phyloP scores from a whole-genome alignment of 495 filamentous ascomycete genomes.

The Hypoxylon rickii region DNA sequence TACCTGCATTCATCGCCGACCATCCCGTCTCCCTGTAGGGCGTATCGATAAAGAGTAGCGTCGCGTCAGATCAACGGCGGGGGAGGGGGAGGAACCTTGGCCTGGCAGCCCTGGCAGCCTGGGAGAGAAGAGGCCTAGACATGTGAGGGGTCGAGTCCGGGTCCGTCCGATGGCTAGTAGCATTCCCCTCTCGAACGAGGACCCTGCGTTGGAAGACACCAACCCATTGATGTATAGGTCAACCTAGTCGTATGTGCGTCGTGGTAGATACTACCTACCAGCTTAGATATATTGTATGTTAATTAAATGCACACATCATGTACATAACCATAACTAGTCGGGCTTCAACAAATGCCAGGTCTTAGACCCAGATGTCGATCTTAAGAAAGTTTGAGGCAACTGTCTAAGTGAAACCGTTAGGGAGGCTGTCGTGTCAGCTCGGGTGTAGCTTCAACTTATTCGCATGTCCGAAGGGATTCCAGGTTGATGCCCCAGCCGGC shows the following conservation, averaged over 20 bases:
- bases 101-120: not conserved
- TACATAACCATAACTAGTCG: not conserved
- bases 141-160: too few relatives aligned
- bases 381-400: constrained; percentile 8
- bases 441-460: constrained; percentile 11
- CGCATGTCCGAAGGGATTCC: constrained; percentile 5
- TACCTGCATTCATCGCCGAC: constrained; percentile 20
- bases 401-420: constrained; percentile 20
- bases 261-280: too few relatives aligned
- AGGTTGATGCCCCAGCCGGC: too few relatives aligned
- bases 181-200: too few relatives aligned
- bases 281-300: not conserved
- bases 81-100: constrained; percentile 28
- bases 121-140: not conserved
- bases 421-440: not conserved
- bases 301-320: too few relatives aligned
- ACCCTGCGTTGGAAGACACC: too few relatives aligned
- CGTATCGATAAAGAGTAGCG: constrained; percentile 34
- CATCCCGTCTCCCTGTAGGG: constrained; percentile 32
- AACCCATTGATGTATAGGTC: too few relatives aligned
- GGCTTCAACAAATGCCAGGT: not conserved
- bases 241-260: too few relatives aligned
- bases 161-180: too few relatives aligned
- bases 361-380: not conserved
- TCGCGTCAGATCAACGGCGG: constrained; percentile 34